phyloP scores from a whole-genome alignment of 345 rosid species.

The Diplotaxis tenuifolia region DNA sequence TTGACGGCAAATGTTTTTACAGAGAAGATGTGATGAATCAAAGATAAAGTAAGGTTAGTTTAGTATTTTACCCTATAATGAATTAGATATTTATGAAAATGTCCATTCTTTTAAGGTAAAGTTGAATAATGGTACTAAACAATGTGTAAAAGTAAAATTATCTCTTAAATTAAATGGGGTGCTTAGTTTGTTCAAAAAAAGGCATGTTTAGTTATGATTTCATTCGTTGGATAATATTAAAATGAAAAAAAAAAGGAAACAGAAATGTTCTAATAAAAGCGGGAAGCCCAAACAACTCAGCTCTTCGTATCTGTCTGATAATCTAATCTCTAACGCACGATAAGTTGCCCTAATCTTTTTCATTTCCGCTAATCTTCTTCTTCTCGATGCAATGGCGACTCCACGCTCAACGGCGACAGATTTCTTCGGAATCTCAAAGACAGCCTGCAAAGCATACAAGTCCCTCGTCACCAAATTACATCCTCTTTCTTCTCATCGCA shows the following conservation, averaged over 20 bases:
- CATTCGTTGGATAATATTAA: background rate
- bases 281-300: slow-evolving; percentile 29
- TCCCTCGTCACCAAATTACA: slow-evolving; percentile 54
- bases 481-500: slow-evolving; percentile 38
- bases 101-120: no score
- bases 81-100: no score
- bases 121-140: no score
- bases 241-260: background rate
- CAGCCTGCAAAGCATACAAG: slow-evolving; percentile 60
- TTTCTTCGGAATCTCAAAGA: slow-evolving; percentile 41
- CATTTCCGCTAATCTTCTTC: no score
- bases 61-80: no score
- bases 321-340: slow-evolving; percentile 21
- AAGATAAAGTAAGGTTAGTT: no score
- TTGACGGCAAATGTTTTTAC: no score
- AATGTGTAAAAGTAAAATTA: no score
- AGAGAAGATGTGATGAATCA: no score
- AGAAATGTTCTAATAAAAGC: slow-evolving; percentile 34
- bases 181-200: no score
- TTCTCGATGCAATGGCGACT: slow-evolving; percentile 40
- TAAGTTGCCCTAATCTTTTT: slow-evolving; percentile 8
- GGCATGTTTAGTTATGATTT: background rate
- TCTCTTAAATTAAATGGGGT: background rate
- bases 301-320: slow-evolving; percentile 24
- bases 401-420: slow-evolving; percentile 43